Percentiles rank a stretch among this genome's conserved stretches.
Evolutionary conservation across 2,329 filamentous ascomycete genomes (phyloP).

Genomic region (Pseudogymnoascus sp.): DNA sequence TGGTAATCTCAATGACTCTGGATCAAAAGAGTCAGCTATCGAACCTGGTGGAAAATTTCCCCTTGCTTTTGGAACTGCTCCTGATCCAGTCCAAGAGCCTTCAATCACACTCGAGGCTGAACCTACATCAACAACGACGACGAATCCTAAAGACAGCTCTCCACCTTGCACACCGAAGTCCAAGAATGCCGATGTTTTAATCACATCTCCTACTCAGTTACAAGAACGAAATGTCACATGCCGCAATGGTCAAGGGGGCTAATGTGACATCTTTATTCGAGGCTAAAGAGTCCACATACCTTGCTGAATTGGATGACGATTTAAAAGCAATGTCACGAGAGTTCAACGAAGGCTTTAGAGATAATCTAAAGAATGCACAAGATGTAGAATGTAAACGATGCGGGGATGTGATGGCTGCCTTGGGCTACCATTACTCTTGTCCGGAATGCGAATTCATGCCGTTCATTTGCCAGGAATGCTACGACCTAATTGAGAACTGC

Average conservation of each 20-base stretch:
- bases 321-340: background rate
- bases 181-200: too few species aligned
- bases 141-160: background rate
- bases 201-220: background rate
- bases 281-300: background rate
- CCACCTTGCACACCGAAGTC: background rate
- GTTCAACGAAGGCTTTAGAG: background rate
- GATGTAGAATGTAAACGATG: background rate
- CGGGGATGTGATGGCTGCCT: background rate
- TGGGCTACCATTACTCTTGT: background rate
- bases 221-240: background rate
- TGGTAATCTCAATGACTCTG: background rate
- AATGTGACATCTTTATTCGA: background rate
- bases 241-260: background rate
- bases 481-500: background rate
- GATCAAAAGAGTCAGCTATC: background rate
- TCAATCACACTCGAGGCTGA: background rate
- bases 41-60: background rate
- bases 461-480: background rate
- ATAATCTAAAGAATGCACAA: background rate
- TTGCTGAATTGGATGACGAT: background rate
- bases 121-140: background rate
- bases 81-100: background rate
- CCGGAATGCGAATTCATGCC: background rate
- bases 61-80: background rate